A percentile compares a stretch with the other conserved stretches of the same genome.
These are phyloP conservation scores for Huntiella omanensis DNA, from an alignment of 2,329 filamentous ascomycete genomes.

Conservation along the genomic window DNA sequence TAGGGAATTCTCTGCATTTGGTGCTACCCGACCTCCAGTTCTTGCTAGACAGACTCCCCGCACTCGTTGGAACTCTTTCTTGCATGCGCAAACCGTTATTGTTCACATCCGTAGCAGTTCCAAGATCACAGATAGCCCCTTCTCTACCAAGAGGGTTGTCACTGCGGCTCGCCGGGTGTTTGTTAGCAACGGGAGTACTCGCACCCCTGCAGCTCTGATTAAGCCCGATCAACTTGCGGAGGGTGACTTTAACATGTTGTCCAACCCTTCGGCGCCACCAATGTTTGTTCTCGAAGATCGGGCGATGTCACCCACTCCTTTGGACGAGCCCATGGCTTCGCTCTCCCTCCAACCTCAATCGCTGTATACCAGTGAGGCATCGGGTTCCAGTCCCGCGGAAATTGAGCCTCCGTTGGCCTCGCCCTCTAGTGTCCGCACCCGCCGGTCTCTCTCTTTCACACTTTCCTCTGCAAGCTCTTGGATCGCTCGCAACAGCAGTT, in stretches of 20 bases:
- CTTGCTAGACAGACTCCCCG: background rate
- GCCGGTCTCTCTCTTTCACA: conserved; percentile 38
- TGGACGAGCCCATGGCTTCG: background rate
- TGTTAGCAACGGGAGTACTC: conserved; percentile 5
- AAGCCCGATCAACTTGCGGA: conserved; percentile 10
- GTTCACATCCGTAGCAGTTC: conserved; percentile 20
- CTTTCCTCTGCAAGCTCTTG: conserved; percentile 37
- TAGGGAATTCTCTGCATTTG: background rate
- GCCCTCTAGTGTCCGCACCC: background rate
- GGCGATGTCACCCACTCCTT: background rate
- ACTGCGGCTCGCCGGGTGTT: conserved; percentile 1
- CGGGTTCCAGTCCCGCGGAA: background rate
- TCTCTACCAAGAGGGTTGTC: conserved; percentile 5
- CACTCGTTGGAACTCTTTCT: conserved; percentile 34
- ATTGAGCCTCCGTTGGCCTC: background rate
- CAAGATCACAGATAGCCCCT: conserved; percentile 13
- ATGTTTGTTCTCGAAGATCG: conserved; percentile 2
- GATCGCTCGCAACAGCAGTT: conserved; percentile 36
- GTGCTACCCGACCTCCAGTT: background rate
- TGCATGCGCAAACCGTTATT: conserved; percentile 26
- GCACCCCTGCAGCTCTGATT: conserved; percentile 6
- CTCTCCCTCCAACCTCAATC: background rate
- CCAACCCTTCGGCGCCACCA: background rate
- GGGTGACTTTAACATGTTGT: conserved; percentile 3
- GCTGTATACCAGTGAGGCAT: background rate